Conservation (phyloP, 2,329 filamentous ascomycete genomes). For the Verticillium nubilum region DNA sequence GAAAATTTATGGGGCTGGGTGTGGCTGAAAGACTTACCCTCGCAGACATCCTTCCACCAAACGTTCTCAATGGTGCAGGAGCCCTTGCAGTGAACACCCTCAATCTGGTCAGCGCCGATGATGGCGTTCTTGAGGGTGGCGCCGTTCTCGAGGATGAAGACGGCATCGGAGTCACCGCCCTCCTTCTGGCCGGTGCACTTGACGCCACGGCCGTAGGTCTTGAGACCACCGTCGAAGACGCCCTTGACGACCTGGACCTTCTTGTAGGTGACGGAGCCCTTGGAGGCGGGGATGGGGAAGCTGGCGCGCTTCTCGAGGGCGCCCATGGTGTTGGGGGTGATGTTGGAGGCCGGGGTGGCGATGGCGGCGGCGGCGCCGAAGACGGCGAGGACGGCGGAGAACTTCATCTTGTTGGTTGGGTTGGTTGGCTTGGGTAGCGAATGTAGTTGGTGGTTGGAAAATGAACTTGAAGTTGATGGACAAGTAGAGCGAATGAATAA, state of each 20-base stretch:
- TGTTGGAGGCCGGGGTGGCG: neutral
- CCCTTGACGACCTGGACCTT: conserved; percentile 18
- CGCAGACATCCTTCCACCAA: conserved; percentile 43
- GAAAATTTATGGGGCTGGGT: too few species aligned
- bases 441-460: conserved; percentile 6
- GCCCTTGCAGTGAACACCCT: conserved; percentile 40
- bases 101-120: conserved; percentile 37
- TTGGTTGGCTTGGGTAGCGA: conserved; percentile 5
- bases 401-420: conserved; percentile 15
- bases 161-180: conserved; percentile 36
- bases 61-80: conserved; percentile 37
- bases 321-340: conserved; percentile 8
- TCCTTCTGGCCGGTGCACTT: conserved; percentile 36
- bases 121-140: conserved; percentile 39
- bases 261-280: conserved; percentile 18
- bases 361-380: conserved; percentile 9
- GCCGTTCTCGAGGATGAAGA: conserved; percentile 34
- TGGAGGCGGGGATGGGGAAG: conserved; percentile 21
- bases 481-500: conserved; percentile 9
- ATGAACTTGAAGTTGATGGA: conserved; percentile 5
- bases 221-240: conserved; percentile 22
- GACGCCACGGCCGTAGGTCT: conserved; percentile 31
- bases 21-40: conserved; percentile 15
- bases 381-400: conserved; percentile 14
- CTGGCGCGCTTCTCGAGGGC: conserved; percentile 16